Conservation (phyloP, 2,329 filamentous ascomycete species). For the Alternaria hordeiaustralica region DNA sequence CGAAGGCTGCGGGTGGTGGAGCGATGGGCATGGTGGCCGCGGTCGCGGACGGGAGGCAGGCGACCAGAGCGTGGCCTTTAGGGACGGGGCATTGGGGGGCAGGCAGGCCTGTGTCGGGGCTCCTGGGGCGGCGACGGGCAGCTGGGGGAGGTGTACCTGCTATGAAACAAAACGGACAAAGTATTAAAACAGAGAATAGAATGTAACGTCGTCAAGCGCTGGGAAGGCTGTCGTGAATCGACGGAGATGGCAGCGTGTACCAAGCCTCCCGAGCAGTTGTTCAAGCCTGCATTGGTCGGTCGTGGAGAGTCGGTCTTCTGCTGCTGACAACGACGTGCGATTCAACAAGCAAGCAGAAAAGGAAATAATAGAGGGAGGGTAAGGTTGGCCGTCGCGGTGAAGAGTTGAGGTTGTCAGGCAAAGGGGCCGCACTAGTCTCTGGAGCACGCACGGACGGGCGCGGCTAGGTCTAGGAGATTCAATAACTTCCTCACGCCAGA, state of each 20-base stretch:
- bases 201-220: conserved; percentile 41
- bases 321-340: conserved; percentile 31
- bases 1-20: conserved; percentile 8
- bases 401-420: conserved; percentile 28
- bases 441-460: conserved; percentile 19
- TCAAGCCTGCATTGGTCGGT: conserved; percentile 50
- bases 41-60: conserved; percentile 18
- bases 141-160: conserved; percentile 36
- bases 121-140: conserved; percentile 12
- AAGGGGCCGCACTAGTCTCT: conserved; percentile 26
- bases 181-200: conserved; percentile 49
- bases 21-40: conserved; percentile 14
- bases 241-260: conserved; percentile 51
- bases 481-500: conserved; percentile 17
- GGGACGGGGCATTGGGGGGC: conserved; percentile 21
- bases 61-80: conserved; percentile 21
- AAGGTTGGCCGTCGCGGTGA: conserved; percentile 33
- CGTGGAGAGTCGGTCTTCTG: conserved; percentile 29
- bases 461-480: conserved; percentile 14
- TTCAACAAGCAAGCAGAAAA: conserved; percentile 39
- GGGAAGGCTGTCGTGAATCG: conserved; percentile 48
- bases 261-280: conserved; percentile 47
- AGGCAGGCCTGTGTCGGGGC: conserved; percentile 19
- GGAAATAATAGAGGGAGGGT: conserved; percentile 45
- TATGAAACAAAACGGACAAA: conserved; percentile 33